phyloP scores from a whole-genome alignment of 306 rosid species.

The Medicago ruthenica region DNA sequence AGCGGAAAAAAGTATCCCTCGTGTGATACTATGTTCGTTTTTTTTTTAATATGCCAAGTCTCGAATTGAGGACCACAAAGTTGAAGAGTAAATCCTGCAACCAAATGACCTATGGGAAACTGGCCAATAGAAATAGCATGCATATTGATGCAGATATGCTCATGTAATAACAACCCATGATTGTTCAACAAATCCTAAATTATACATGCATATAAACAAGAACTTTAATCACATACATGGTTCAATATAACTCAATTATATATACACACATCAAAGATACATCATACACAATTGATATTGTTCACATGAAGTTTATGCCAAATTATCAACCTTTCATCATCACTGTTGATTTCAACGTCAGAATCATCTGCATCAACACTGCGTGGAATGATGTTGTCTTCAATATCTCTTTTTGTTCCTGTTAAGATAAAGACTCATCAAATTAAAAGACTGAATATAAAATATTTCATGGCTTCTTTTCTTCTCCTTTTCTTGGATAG shows the following conservation, averaged over 20 bases:
- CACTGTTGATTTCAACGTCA: constrained; percentile 88
- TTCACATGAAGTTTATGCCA: constrained; percentile 18
- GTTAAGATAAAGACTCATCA: constrained; percentile 36
- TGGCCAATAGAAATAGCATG: not conserved
- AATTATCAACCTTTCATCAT: constrained; percentile 75
- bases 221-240: not conserved
- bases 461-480: not conserved
- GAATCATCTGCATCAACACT: constrained; percentile 96
- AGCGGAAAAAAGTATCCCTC: not conserved
- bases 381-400: constrained; percentile 82
- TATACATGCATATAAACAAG: not conserved
- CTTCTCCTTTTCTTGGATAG: not conserved
- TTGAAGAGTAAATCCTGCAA: too few relatives aligned
- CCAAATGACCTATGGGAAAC: too few relatives aligned
- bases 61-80: too few relatives aligned
- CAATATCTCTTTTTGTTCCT: constrained; percentile 79
- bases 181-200: constrained; percentile 9
- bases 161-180: not conserved
- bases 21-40: not conserved
- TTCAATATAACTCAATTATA: constrained; percentile 26
- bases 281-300: constrained; percentile 4
- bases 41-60: too few relatives aligned
- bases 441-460: constrained; percentile 12
- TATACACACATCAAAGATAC: not conserved
- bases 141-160: not conserved